Evolutionary conservation across 108 stramenopile species (phyloP).

Genomic region (Chaetoceros muelleri): DNA sequence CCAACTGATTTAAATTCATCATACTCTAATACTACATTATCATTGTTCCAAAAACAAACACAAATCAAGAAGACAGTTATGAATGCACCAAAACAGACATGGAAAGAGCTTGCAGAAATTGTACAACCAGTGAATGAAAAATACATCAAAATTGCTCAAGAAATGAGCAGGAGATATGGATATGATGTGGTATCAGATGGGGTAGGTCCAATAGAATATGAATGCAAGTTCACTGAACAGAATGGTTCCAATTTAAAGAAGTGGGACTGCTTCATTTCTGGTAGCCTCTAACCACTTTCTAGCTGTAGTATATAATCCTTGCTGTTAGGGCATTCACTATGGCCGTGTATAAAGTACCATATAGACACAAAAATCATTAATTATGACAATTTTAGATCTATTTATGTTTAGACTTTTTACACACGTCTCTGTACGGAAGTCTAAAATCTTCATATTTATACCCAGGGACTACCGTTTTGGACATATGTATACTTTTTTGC

Average conservation of each 20-base stretch:
- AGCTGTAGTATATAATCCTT: not conserved
- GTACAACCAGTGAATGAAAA: not conserved
- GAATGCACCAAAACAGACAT: not conserved
- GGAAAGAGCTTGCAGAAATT: constrained; percentile 1
- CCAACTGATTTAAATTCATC: constrained; percentile 2
- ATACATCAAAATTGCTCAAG: constrained; percentile 7
- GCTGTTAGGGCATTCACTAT: too few relatives aligned
- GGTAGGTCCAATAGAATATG: too few relatives aligned
- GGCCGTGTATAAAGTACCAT: too few relatives aligned
- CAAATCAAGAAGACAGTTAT: not conserved
- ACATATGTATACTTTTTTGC: too few relatives aligned
- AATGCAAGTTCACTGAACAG: not conserved
- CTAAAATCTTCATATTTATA: too few relatives aligned
- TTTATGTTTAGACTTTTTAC: not conserved
- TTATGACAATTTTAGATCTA: not conserved
- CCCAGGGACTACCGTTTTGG: too few relatives aligned
- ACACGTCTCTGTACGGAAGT: too few relatives aligned
- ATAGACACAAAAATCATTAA: too few relatives aligned
- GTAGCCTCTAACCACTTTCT: not conserved
- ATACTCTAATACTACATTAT: not conserved
- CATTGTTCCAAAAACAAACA: constrained; percentile 1
- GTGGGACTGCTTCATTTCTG: constrained; percentile 1
- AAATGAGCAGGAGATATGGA: constrained; percentile 2
- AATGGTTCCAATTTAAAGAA: not conserved
- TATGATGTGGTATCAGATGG: constrained; percentile 2